phyloP scores from a whole-genome alignment of 2,329 filamentous ascomycete species.

The Alternaria triticina region DNA sequence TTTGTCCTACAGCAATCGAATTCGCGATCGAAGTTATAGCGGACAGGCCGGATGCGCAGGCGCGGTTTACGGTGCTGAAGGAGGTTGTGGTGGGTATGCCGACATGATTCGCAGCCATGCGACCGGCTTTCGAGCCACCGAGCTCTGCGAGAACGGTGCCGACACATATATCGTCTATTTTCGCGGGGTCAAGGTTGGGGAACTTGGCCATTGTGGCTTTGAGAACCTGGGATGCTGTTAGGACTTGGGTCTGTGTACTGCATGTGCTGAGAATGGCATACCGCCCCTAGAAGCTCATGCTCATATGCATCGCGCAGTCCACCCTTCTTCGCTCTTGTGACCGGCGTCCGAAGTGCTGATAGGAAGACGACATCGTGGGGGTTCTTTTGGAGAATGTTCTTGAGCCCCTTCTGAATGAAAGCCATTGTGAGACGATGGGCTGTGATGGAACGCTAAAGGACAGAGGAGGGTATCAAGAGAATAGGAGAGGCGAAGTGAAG shows the following conservation, averaged over 20 bases:
- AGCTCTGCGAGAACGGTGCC: conserved; percentile 91
- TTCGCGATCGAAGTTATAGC: conserved; percentile 77
- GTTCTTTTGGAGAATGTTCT: conserved; percentile 76
- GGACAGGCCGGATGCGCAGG: conserved; percentile 79
- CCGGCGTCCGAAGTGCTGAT: conserved; percentile 85
- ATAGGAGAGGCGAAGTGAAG: neutral
- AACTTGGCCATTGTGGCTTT: conserved; percentile 74
- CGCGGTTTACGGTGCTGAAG: conserved; percentile 88
- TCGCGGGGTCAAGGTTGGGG: conserved; percentile 72
- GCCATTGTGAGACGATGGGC: conserved; percentile 45
- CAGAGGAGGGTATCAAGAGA: conserved; percentile 7
- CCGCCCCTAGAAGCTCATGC: conserved; percentile 80
- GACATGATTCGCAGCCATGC: conserved; percentile 87
- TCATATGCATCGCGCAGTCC: conserved; percentile 87
- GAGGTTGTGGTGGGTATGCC: conserved; percentile 75
- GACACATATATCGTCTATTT: conserved; percentile 81
- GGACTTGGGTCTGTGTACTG: conserved; percentile 42
- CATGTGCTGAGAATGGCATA: conserved; percentile 41
- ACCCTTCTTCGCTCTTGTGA: conserved; percentile 84
- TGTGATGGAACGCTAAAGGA: conserved; percentile 20
- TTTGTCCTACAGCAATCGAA: conserved; percentile 75
- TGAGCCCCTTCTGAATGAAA: conserved; percentile 67
- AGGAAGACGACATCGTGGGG: conserved; percentile 87
- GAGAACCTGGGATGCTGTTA: conserved; percentile 52
- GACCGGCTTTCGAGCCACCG: conserved; percentile 86